phyloP scores from a whole-genome alignment of 192 early-diverging fungal genomes.

The Phycomyces nitens region DNA sequence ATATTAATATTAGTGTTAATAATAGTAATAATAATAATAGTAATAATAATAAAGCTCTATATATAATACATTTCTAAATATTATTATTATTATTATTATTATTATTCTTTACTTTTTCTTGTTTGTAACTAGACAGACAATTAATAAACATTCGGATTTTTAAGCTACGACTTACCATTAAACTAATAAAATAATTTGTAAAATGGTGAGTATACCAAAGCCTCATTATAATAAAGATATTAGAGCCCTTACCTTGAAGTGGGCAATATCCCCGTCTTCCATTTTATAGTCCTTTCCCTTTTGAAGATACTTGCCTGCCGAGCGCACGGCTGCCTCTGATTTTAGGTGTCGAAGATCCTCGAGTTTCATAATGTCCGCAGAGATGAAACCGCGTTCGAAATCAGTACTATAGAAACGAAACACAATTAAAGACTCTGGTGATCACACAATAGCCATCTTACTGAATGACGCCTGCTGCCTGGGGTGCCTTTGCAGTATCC shows the following conservation, averaged over 20 bases:
- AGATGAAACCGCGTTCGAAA: conserved; percentile 76
- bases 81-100: too few species aligned
- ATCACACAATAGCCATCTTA: conserved; percentile 29
- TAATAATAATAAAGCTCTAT: too few species aligned
- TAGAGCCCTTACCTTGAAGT: conserved; percentile 48
- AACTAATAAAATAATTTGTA: too few species aligned
- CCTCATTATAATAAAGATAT: too few species aligned
- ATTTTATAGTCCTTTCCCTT: conserved; percentile 75
- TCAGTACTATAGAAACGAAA: conserved; percentile 63
- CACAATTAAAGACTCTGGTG: conserved; percentile 23
- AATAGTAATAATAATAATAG: too few species aligned
- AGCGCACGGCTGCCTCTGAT: conserved; percentile 66
- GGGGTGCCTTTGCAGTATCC: conserved; percentile 68
- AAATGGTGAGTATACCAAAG: too few species aligned
- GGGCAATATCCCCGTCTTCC: conserved; percentile 56
- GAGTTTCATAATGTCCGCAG: conserved; percentile 61
- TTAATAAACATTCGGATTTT: too few species aligned
- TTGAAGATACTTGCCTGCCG: conserved; percentile 67
- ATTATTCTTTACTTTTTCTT: too few species aligned
- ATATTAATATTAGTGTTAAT: too few species aligned
- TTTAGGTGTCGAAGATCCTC: conserved; percentile 57
- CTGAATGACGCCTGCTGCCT: conserved; percentile 60
- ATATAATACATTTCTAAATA: too few species aligned
- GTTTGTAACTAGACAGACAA: too few species aligned
- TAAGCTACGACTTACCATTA: too few species aligned